Conservation (phyloP, 148 eudicot species). For the Agrostemma githago region DNA sequence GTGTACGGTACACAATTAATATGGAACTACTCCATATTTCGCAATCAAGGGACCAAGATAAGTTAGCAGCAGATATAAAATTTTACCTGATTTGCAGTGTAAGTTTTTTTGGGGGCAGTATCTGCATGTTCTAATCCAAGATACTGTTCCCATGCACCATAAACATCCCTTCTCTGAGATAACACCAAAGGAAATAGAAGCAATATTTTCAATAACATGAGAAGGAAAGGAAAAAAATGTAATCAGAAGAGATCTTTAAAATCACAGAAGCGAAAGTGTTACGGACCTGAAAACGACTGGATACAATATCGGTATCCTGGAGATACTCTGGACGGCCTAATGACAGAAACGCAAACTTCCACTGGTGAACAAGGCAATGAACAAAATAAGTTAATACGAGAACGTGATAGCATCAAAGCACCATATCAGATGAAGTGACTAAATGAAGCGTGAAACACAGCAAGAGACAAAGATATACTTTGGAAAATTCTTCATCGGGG, state of each 20-base stretch:
- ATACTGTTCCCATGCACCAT: conserved; percentile 97
- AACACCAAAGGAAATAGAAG: background rate
- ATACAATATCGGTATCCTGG: conserved; percentile 58
- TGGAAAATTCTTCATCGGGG: conserved; percentile 84
- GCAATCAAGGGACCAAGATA: background rate
- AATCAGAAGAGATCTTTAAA: background rate
- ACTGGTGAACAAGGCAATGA: conserved; percentile 35
- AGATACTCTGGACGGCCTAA: conserved; percentile 74
- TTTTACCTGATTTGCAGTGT: conserved; percentile 59
- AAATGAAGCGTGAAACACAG: background rate
- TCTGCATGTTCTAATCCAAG: conserved; percentile 90
- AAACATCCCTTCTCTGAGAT: conserved; percentile 74
- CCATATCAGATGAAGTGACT: background rate
- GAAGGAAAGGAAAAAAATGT: background rate
- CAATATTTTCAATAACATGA: background rate
- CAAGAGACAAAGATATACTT: conserved; percentile 38
- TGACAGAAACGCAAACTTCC: conserved; percentile 68
- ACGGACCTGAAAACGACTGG: conserved; percentile 53
- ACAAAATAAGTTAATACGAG: background rate
- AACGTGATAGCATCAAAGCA: background rate
- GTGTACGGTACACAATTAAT: too few relatives aligned
- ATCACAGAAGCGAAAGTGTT: background rate
- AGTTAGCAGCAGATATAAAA: background rate
- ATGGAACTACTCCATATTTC: background rate
- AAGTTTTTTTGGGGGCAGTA: conserved; percentile 66